Evolutionary conservation across 2,329 filamentous ascomycete genomes (phyloP).

Genomic region (Fulvia fulva): DNA sequence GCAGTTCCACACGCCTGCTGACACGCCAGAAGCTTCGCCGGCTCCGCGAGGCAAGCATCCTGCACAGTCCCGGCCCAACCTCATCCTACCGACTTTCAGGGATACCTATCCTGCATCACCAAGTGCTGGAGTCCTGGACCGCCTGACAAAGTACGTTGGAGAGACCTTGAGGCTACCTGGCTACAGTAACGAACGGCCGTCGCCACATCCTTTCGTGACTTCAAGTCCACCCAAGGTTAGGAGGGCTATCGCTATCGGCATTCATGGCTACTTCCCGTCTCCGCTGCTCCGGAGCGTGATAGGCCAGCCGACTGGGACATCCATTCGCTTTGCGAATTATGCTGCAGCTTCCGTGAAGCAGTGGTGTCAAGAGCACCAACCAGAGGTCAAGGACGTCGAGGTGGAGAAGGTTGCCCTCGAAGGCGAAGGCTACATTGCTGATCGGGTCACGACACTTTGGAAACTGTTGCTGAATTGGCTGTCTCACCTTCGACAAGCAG

Average conservation of each 20-base stretch:
- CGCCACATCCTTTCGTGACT: conserved; percentile 65
- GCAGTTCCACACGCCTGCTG: conserved; percentile 29
- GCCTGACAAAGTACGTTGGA: conserved; percentile 36
- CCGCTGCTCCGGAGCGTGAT: conserved; percentile 83
- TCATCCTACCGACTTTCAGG: conserved; percentile 66
- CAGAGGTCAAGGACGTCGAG: conserved; percentile 67
- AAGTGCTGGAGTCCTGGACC: conserved; percentile 44
- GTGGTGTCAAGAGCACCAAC: conserved; percentile 65
- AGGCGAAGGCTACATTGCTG: conserved; percentile 86
- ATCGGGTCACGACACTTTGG: conserved; percentile 89
- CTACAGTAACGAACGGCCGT: conserved; percentile 33
- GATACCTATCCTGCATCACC: conserved; percentile 58
- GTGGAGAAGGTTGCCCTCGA: conserved; percentile 94
- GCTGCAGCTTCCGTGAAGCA: conserved; percentile 77
- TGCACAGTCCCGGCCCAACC: conserved; percentile 48
- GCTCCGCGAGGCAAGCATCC: conserved; percentile 25
- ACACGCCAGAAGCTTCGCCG: conserved; percentile 21
- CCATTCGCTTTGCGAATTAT: conserved; percentile 84
- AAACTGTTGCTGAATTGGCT: conserved; percentile 93
- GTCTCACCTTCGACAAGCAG: conserved; percentile 78
- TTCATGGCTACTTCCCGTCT: conserved; percentile 91
- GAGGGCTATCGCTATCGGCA: conserved; percentile 85
- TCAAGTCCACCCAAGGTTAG: conserved; percentile 66
- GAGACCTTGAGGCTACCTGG: conserved; percentile 32
- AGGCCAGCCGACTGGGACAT: conserved; percentile 92